Base-by-base conservation (phyloP, 148 eudicot genomes). In the Nyssa sinensis region DNA sequence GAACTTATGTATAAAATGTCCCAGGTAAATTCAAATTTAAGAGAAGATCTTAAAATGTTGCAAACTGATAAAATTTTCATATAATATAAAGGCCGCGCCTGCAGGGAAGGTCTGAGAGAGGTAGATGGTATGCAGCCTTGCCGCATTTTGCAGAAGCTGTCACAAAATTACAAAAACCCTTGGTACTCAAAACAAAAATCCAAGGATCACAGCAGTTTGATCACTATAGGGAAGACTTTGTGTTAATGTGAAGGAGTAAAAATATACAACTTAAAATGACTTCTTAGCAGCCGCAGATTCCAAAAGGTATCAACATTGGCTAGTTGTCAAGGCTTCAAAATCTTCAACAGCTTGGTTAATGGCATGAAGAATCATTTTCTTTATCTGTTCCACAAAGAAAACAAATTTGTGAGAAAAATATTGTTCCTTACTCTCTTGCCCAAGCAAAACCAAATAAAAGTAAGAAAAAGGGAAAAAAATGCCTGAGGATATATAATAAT, bases 291-390 rank as follows among this genome's bases (percentile, higher is more conserved):
- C 55, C 12, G n/a, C 31, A 69, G 57, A 16, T 27, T 51, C 72
- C 71, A 9, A 72, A 32, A 33, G 25, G 64, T 30, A 28, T 7
- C 19, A 61, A 71, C 49, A 61, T 24, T 32, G 24, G 27, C 62
- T 62, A 23, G 62, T 49, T 67, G 66, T 69, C 72, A 88, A 82
- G 55, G 76, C 74, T 71, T 87, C 90, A n/a, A 88, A 68, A 58
- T 79, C 89, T 58, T 70, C 71, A 5, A 88, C 21, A 28, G 90
- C 91, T 86, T 86, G 84, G 71, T 87, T 73, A 30, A 83, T 68
- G 62, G 93, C 97, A 79, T 94, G 86, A 75, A 94, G 78, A 51
- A 94, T 86, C 98, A 94, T 89, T 85, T 94, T 94, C 88, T 90
- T 94, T 41, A 94, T 86, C 98, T 94, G 90, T 75, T 41, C 1